A percentile compares a stretch with the other conserved stretches of the same genome.
Evolutionary conservation across 163 green algal genomes (phyloP).

Genomic region (Scenedesmus sp.): DNA sequence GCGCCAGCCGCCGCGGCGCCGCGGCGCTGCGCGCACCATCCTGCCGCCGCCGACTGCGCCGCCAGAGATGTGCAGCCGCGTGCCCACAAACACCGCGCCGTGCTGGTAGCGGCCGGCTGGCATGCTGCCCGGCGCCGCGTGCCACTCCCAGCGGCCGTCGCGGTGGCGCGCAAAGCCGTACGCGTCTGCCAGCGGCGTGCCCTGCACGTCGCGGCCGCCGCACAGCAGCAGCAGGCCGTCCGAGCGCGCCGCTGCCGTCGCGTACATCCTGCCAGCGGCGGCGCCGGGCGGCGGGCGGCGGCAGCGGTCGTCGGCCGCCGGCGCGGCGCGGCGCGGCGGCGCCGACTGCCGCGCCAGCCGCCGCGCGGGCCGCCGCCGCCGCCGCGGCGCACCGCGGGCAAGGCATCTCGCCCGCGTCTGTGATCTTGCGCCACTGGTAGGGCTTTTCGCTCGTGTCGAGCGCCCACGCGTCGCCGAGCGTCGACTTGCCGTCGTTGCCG

Average conservation of each 20-base stretch:
- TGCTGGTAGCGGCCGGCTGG: slow-evolving; percentile 95
- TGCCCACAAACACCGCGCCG: slow-evolving; percentile 90
- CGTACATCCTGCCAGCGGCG: slow-evolving; percentile 92
- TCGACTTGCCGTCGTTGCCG: slow-evolving; percentile 96
- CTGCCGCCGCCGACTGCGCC: slow-evolving; percentile 94
- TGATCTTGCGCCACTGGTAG: slow-evolving; percentile 96
- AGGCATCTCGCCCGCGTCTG: slow-evolving; percentile 80
- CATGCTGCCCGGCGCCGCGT: slow-evolving; percentile 94
- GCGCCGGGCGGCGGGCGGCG: no score
- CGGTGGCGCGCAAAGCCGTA: slow-evolving; percentile 96
- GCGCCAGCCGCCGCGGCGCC: not conserved
- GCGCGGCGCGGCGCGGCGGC: no score
- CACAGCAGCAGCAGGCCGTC: slow-evolving; percentile 97
- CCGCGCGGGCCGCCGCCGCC: not conserved
- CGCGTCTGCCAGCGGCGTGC: slow-evolving; percentile 89
- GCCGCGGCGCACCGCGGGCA: slow-evolving; percentile 66
- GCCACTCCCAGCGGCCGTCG: slow-evolving; percentile 99
- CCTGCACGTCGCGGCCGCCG: slow-evolving; percentile 88
- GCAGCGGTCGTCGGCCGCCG: no score
- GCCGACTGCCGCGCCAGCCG: no score
- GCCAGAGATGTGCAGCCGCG: slow-evolving; percentile 94
- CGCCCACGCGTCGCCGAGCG: slow-evolving; percentile 93
- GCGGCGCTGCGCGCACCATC: slow-evolving; percentile 71
- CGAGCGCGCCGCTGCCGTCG: slow-evolving; percentile 86
- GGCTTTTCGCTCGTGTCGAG: slow-evolving; percentile 98